Conservation (phyloP, 176 grass and related monocot genomes). For the Oropetium thomaeum region DNA sequence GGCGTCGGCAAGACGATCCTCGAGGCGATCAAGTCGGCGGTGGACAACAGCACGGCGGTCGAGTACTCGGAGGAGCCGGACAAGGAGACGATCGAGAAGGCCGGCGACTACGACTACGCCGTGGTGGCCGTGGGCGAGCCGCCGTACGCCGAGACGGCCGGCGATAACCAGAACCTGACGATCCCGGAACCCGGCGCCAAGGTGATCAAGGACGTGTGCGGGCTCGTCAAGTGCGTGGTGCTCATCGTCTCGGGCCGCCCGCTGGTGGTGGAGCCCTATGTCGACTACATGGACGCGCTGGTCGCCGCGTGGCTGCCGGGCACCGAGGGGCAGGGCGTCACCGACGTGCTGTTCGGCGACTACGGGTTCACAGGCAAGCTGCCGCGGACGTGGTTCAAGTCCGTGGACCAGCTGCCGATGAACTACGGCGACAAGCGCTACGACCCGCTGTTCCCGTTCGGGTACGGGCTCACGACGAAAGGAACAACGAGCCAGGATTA, state of each 20-base stretch:
- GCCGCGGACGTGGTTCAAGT: constrained; percentile 83
- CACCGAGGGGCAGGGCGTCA: constrained; percentile 70
- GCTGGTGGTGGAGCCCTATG: constrained; percentile 64
- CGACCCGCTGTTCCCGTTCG: constrained; percentile 66
- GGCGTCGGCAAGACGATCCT: constrained; percentile 61
- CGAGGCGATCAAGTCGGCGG: constrained; percentile 48
- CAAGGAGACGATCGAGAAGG: constrained; percentile 34
- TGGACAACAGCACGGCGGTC: constrained; percentile 43
- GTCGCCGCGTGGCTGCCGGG: constrained; percentile 87
- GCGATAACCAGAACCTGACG: constrained; percentile 61
- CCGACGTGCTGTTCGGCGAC: constrained; percentile 79
- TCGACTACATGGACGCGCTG: constrained; percentile 58
- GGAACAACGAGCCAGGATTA: neutral
- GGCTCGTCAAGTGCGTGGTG: constrained; percentile 61
- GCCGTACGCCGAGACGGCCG: constrained; percentile 61
- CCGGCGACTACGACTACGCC: constrained; percentile 49
- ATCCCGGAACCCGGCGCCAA: constrained; percentile 38
- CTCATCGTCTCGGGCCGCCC: constrained; percentile 64
- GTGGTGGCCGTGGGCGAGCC: constrained; percentile 56
- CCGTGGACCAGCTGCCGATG: constrained; percentile 81
- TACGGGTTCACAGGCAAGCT: constrained; percentile 73
- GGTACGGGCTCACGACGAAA: constrained; percentile 67
- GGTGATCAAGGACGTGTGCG: constrained; percentile 49
- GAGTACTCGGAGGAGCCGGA: constrained; percentile 45
- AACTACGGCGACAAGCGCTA: constrained; percentile 69